Conservation (phyloP, 2,329 filamentous ascomycete genomes). For the Diaporthe longicolla region DNA sequence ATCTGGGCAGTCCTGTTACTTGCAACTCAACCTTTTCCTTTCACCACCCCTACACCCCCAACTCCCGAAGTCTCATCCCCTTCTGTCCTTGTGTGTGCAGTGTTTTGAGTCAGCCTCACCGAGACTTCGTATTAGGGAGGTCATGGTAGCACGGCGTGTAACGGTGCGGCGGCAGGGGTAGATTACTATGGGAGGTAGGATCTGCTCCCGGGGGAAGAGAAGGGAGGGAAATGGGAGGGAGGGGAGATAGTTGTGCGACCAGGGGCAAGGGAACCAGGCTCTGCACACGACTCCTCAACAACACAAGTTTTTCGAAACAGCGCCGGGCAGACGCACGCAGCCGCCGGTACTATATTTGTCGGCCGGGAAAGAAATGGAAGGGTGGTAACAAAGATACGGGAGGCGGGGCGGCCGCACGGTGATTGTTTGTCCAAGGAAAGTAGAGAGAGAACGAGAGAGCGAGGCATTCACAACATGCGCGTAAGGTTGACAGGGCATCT, state of each 20-base stretch:
- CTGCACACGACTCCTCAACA: not conserved
- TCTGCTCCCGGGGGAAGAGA: not conserved
- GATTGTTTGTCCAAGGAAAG: not conserved
- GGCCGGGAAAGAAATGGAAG: not conserved
- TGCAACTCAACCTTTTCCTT: not conserved
- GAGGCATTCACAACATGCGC: not conserved
- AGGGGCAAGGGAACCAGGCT: not conserved
- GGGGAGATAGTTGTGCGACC: conserved; percentile 16
- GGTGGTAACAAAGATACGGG: not conserved
- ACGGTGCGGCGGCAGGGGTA: not conserved
- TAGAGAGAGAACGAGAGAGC: not conserved
- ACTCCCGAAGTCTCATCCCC: conserved; percentile 9
- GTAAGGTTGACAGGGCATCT: not conserved
- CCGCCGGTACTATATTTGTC: conserved; percentile 31
- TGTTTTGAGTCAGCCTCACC: conserved; percentile 18
- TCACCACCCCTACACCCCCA: not conserved
- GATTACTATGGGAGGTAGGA: not conserved
- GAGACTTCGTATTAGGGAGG: conserved; percentile 30
- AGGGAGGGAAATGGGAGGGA: not conserved
- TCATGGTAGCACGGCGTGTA: conserved; percentile 31
- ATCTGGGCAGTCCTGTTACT: not conserved
- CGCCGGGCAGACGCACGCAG: not conserved
- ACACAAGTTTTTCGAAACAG: conserved; percentile 14
- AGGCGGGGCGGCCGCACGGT: not conserved
- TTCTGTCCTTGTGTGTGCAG: not conserved